Base-by-base conservation (phyloP, 2,329 filamentous ascomycete genomes). In the Stromatinia cepivora region DNA sequence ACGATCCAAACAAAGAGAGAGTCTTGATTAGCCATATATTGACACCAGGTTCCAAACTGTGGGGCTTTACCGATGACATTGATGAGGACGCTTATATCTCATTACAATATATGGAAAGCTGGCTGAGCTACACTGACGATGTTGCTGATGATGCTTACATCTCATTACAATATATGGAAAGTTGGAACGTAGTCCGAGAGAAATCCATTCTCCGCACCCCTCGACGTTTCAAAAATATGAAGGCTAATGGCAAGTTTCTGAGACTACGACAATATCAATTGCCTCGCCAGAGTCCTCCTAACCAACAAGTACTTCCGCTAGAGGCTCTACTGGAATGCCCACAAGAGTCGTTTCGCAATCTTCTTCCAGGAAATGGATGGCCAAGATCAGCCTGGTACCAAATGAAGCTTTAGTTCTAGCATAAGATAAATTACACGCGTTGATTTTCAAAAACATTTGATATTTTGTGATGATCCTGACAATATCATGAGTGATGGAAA, bases 1-100 rank as follows among this genome's bases (percentile, higher is more conserved):
- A 31, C 13, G 59, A 62, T 5, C 1, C 1, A 22, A 62, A 34
- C 6, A 28, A 62, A 8, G 42, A 50, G 20, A 46, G 59, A 48
- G 59, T 0, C 1, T 9, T 36, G 7, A 62, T 62, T 7, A 13
- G 7, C 2, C 20, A 50, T 34, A 50, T 62, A 15, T 50, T 62
- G 28, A 50, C 59, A 17, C 59, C 59, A 0, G 28, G 25, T 6
- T 46, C 59, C 6, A 62, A 62, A 25, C 42, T 62, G 11, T 62
- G 59, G 45, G 45, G 59, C 11, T 62, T 50, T 48, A 50, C 42
- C 8, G 59, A 62, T 50, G 28, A 62, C 28, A 50, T 62, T 20
- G 59, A 62, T n/a, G 25, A 62, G 8, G 59, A 62, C 6, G 8
- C 20, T 20, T 62, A 50, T 17, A 31, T 31, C 45, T 46, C 45